Evolutionary conservation across 768 basidiomycete genomes (phyloP).

Genomic region (Collybia sp.): DNA sequence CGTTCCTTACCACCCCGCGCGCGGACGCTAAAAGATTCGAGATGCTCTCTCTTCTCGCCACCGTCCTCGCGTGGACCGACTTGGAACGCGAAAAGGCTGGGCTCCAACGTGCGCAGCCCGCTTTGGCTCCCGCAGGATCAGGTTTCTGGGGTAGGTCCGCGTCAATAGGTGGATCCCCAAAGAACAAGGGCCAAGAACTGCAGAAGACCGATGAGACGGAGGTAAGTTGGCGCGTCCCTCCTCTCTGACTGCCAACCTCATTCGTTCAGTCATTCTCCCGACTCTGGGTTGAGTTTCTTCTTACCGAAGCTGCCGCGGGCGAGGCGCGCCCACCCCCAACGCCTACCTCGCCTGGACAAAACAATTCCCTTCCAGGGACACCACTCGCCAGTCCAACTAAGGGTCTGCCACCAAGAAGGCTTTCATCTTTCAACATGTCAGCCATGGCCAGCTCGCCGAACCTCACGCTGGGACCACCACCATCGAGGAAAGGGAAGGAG

Average conservation of each 20-base stretch:
- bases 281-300: conserved; percentile 95
- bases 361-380: conserved; percentile 28
- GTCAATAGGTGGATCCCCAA: conserved; percentile 24
- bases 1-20: conserved; percentile 86
- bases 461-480: conserved; percentile 5
- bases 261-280: conserved; percentile 86
- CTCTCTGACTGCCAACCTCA: background rate
- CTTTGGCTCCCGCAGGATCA: conserved; percentile 15
- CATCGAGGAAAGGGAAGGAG: conserved; percentile 12
- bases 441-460: conserved; percentile 27
- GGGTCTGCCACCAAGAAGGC: conserved; percentile 17
- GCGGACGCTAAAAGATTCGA: conserved; percentile 95
- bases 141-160: conserved; percentile 41
- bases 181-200: conserved; percentile 46
- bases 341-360: conserved; percentile 17
- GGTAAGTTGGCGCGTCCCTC: conserved; percentile 32
- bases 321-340: conserved; percentile 18
- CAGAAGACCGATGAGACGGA: conserved; percentile 85
- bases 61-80: conserved; percentile 92
- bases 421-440: conserved; percentile 21
- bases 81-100: conserved; percentile 90
- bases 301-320: conserved; percentile 76
- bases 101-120: conserved; percentile 48
- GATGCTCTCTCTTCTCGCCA: conserved; percentile 85
- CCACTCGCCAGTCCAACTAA: conserved; percentile 17